These are phyloP conservation scores for Elongisporangium prolatum DNA, from an alignment of 352 stramenopile genomes.

Conservation along the genomic window DNA sequence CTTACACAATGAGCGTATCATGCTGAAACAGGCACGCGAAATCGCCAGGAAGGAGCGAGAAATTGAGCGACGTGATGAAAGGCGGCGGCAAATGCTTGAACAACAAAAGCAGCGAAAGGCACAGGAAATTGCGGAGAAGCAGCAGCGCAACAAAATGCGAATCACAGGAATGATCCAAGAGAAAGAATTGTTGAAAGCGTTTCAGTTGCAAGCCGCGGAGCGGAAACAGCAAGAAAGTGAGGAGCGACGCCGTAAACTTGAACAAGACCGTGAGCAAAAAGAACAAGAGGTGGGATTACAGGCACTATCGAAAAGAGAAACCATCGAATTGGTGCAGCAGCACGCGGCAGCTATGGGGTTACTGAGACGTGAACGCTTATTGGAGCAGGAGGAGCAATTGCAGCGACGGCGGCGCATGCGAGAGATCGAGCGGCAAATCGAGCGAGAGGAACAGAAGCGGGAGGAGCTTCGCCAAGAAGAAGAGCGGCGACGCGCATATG, in stretches of 20 bases:
- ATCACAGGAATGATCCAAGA: constrained; percentile 59
- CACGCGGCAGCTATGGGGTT: constrained; percentile 56
- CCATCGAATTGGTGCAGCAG: constrained; percentile 52
- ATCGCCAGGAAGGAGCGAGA: constrained; percentile 34
- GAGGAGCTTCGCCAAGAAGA: constrained; percentile 46
- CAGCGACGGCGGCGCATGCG: constrained; percentile 32
- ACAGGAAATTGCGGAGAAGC: constrained; percentile 43
- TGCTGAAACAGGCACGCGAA: constrained; percentile 42
- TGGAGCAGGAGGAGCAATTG: constrained; percentile 43
- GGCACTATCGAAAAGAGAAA: constrained; percentile 49
- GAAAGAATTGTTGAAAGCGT: constrained; percentile 39
- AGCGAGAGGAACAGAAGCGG: constrained; percentile 40
- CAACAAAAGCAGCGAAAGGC: constrained; percentile 37
- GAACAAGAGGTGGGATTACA: constrained; percentile 49
- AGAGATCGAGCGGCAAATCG: constrained; percentile 44
- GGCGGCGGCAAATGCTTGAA: constrained; percentile 39
- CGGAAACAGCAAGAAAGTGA: constrained; percentile 65
- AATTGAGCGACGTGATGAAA: constrained; percentile 42
- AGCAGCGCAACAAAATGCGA: constrained; percentile 60
- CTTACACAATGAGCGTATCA: constrained; percentile 38
- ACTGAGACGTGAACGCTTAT: constrained; percentile 37
- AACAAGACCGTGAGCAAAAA: constrained; percentile 35
- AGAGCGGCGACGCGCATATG: constrained; percentile 46
- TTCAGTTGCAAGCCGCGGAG: constrained; percentile 44
- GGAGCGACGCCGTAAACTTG: constrained; percentile 34